These are phyloP conservation scores for Lenwebbia sp. DNA, from an alignment of 345 rosid species.

Conservation along the genomic window DNA sequence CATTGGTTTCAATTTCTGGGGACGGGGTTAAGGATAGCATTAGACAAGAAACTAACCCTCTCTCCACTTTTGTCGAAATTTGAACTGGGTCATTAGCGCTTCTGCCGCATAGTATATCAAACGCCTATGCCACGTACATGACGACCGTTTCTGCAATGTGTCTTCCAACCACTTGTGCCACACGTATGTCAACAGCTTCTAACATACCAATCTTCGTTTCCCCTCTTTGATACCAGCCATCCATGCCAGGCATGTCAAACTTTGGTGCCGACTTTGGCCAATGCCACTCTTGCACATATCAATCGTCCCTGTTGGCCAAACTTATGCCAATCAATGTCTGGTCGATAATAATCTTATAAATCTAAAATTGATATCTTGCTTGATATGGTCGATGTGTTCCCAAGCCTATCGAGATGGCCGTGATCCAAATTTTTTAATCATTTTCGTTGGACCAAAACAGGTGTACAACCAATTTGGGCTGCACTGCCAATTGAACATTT, in stretches of 20 bases:
- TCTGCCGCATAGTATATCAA: not conserved
- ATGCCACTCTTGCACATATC: not conserved
- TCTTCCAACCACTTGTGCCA: not conserved
- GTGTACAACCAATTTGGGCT: not conserved
- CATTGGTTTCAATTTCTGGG: not conserved
- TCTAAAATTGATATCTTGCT: too few species aligned
- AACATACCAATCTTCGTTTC: not conserved
- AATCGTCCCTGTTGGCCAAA: not conserved
- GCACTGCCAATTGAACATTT: not conserved
- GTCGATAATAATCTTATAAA: too few species aligned
- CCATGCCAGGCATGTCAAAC: not conserved
- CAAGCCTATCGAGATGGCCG: too few species aligned
- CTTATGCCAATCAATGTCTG: not conserved
- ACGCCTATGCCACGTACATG: not conserved
- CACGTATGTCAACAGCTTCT: not conserved
- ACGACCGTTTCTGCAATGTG: not conserved
- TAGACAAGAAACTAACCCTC: not conserved
- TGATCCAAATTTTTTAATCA: not conserved
- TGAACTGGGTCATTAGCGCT: not conserved
- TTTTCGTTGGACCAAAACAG: not conserved
- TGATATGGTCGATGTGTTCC: too few species aligned
- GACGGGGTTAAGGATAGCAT: not conserved
- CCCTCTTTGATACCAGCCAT: not conserved
- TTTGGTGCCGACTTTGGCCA: not conserved
- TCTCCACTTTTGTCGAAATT: not conserved